These are phyloP conservation scores for Fremontodendron californicum DNA, from an alignment of 345 rosid species.

Conservation along the genomic window DNA sequence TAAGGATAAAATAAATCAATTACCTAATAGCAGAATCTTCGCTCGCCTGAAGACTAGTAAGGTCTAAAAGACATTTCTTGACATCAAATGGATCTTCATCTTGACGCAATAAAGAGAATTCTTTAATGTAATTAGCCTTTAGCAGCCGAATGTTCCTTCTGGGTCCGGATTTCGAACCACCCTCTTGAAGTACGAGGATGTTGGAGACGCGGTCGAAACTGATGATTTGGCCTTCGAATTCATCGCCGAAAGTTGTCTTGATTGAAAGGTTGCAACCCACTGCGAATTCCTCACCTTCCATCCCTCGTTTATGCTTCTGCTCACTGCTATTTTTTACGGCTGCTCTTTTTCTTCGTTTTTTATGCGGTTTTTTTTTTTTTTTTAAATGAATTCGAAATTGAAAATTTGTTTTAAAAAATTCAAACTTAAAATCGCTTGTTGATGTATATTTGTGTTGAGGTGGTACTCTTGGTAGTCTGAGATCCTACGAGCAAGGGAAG, in stretches of 20 bases:
- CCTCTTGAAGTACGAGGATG: conserved; percentile 92
- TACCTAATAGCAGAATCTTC: conserved; percentile 84
- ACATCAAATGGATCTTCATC: conserved; percentile 81
- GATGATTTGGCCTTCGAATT: conserved; percentile 83
- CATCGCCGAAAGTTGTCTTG: conserved; percentile 87
- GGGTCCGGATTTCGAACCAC: conserved; percentile 44
- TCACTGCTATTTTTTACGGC: too few species aligned
- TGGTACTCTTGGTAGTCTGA: too few species aligned
- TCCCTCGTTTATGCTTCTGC: background rate
- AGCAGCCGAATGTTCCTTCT: conserved; percentile 60
- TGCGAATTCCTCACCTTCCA: conserved; percentile 60
- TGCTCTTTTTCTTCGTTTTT: too few species aligned
- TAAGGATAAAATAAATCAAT: background rate
- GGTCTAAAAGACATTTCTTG: conserved; percentile 60
- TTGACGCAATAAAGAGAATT: conserved; percentile 56
- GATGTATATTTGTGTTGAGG: too few species aligned
- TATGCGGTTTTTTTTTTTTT: too few species aligned
- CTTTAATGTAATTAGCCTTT: conserved; percentile 72
- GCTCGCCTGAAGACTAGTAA: conserved; percentile 55
- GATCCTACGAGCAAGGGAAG: too few species aligned
- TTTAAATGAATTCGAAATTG: too few species aligned
- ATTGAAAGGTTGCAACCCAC: conserved; percentile 85
- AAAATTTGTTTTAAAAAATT: too few species aligned
- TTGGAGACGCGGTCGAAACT: conserved; percentile 88
- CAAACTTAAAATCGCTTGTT: too few species aligned